Evolutionary conservation across 2,329 filamentous ascomycete species (phyloP), one percentile per base, ranked within the genome.

Genomic region (Nigrospora osmanthi): DNA sequence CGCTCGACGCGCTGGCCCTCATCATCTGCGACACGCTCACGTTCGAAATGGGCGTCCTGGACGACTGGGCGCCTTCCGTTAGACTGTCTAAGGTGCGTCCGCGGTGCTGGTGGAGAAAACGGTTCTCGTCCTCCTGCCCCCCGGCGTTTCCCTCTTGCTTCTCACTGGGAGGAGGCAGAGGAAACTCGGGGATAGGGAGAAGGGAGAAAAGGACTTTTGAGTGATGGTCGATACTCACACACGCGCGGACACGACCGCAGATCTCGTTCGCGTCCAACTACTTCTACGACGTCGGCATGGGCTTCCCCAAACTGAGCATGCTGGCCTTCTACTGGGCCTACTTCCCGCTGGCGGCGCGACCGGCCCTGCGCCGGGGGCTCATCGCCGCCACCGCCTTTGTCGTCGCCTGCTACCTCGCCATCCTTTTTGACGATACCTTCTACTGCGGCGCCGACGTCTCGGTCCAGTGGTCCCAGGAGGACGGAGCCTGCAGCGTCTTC

Each of bases 211-310:
- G 19, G 19, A 4, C 4, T 23, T 23, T 23, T 23, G 19, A 4
- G 6, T 6, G 4, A 23, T 6, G 4, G 4, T 23, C 23, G 9
- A 10, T 10, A 28, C 23, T 28, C 23, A 28, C 23, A 28, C 23
- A 28, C 7, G 9, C 23, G 2, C 19, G 19, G 19, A n/a, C n/a
- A n/a, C 19, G 19, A 23, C 19, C 23, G 9, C 9, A 61, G 59
- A 62, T 64, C 31, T 60, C 58, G 1, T 64, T 64, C 15, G 55
- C 61, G 0, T 64, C 61, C 35, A 64, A 64, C 50, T 64, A 64
- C 45, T 64, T 64, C 35, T 64, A 64, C 49, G 61, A 64, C 39
- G 57, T 64, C 3, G 61, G 61, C 6, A 64, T 64, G 61, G 61
- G 59, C 0, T 62, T 63, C 30, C 61, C 61, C 4, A 64, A 64